Conservation (phyloP, 2,329 filamentous ascomycete genomes). For the Botrytis aclada region DNA sequence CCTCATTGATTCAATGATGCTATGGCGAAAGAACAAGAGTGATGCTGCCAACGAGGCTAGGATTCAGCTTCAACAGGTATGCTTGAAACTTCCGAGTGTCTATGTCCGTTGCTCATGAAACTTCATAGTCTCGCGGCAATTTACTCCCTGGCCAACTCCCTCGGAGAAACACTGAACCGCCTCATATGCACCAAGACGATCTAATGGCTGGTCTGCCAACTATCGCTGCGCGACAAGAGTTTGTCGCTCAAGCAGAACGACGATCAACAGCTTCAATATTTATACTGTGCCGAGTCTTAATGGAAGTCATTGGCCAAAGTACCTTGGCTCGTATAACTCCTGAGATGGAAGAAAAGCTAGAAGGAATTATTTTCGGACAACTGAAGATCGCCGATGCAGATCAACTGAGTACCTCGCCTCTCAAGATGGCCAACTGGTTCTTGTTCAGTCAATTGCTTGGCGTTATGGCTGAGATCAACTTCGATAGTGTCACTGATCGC, state of each 20-base stretch:
- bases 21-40: conserved; percentile 95
- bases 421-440: conserved; percentile 93
- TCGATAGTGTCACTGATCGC: conserved; percentile 74
- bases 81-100: neutral
- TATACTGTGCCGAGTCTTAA: conserved; percentile 86
- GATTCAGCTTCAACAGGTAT: conserved; percentile 52
- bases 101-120: conserved; percentile 14
- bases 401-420: conserved; percentile 69
- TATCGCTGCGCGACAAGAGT: conserved; percentile 58
- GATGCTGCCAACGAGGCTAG: conserved; percentile 75
- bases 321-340: conserved; percentile 75
- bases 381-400: conserved; percentile 85
- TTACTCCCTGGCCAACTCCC: conserved; percentile 43
- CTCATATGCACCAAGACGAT: conserved; percentile 28
- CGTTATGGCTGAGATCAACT: conserved; percentile 94
- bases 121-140: conserved; percentile 27
- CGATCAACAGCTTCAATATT: conserved; percentile 94
- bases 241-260: conserved; percentile 76
- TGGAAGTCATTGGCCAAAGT: conserved; percentile 92
- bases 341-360: conserved; percentile 91
- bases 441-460: conserved; percentile 90
- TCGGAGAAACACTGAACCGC: conserved; percentile 72
- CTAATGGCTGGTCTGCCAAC: conserved; percentile 28
- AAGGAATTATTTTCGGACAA: conserved; percentile 95
- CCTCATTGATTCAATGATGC: conserved; percentile 94